Evolutionary conservation across 2,329 filamentous ascomycete species (phyloP).

Genomic region (Seiridium cupressi): DNA sequence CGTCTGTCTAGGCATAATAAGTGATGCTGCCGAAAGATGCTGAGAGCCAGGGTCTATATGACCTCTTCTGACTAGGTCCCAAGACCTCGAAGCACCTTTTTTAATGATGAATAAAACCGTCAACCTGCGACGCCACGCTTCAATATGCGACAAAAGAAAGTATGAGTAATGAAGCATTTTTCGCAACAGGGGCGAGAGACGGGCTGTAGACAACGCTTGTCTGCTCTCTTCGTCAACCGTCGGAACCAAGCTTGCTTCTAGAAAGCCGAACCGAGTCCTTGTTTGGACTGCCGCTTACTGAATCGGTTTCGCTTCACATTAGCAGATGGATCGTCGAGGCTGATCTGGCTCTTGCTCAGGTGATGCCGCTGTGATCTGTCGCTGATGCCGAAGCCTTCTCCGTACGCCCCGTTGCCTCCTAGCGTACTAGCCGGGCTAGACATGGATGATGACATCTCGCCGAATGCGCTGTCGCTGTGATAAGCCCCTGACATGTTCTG

Average conservation of each 20-base stretch:
- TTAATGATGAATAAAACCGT: not conserved
- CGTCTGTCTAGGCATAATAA: not conserved
- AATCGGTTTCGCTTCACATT: slow-evolving; percentile 64
- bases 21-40: not conserved
- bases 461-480: slow-evolving; percentile 64
- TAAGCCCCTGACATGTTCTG: slow-evolving; percentile 68
- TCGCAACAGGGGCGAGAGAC: not conserved
- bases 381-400: slow-evolving; percentile 45
- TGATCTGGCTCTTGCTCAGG: slow-evolving; percentile 58
- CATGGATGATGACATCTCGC: slow-evolving; percentile 67
- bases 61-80: not conserved
- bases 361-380: slow-evolving; percentile 57
- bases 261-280: slow-evolving; percentile 87
- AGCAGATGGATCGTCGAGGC: slow-evolving; percentile 45
- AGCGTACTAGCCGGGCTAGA: slow-evolving; percentile 78
- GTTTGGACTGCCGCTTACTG: slow-evolving; percentile 91
- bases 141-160: slow-evolving; percentile 8
- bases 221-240: not conserved
- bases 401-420: slow-evolving; percentile 54
- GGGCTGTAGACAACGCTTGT: not conserved
- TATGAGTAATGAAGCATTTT: not conserved
- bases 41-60: not conserved
- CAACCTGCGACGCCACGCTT: slow-evolving; percentile 8
- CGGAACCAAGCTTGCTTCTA: slow-evolving; percentile 33
- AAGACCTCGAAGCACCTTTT: not conserved